phyloP scores from a whole-genome alignment of 108 stramenopile genomes.

The Fistulifera solaris region DNA sequence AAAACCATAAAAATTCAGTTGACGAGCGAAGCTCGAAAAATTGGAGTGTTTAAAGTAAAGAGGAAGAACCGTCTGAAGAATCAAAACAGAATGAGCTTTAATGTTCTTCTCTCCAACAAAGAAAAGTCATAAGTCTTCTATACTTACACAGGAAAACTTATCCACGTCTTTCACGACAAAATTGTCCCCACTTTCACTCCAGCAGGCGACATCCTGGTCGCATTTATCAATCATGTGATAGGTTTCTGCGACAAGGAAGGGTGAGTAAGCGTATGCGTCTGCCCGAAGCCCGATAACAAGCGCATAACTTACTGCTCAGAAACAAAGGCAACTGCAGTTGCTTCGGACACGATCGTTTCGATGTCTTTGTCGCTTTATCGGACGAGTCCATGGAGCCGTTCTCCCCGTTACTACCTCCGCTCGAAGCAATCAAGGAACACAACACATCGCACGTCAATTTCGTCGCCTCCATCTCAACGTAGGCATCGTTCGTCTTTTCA shows the following conservation, averaged over 20 bases:
- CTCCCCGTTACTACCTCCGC: not conserved
- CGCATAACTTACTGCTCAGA: slow-evolving; percentile 46
- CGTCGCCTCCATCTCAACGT: slow-evolving; percentile 7
- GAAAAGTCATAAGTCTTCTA: not conserved
- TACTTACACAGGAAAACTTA: slow-evolving; percentile 45
- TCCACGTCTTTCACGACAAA: slow-evolving; percentile 67
- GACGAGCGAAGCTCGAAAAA: slow-evolving; percentile 66
- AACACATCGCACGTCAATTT: slow-evolving; percentile 31
- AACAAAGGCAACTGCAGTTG: slow-evolving; percentile 67
- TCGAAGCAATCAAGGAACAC: slow-evolving; percentile 23
- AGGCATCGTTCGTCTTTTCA: slow-evolving; percentile 8
- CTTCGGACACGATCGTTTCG: slow-evolving; percentile 20
- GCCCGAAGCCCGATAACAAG: not conserved
- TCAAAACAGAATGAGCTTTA: not conserved
- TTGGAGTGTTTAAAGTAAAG: slow-evolving; percentile 72
- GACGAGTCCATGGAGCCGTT: slow-evolving; percentile 3
- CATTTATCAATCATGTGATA: slow-evolving; percentile 73
- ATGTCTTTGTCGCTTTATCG: not conserved
- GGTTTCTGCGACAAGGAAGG: slow-evolving; percentile 28
- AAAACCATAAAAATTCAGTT: slow-evolving; percentile 69
- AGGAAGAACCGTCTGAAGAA: slow-evolving; percentile 33
- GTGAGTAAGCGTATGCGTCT: not conserved
- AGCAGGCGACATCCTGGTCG: slow-evolving; percentile 46
- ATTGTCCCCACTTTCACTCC: slow-evolving; percentile 47
- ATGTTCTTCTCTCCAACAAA: not conserved